Percentiles rank a stretch among this genome's conserved stretches.
These are phyloP conservation scores for Hypoxylon sp. DNA, from an alignment of 2,329 filamentous ascomycete species.

Conservation along the genomic window DNA sequence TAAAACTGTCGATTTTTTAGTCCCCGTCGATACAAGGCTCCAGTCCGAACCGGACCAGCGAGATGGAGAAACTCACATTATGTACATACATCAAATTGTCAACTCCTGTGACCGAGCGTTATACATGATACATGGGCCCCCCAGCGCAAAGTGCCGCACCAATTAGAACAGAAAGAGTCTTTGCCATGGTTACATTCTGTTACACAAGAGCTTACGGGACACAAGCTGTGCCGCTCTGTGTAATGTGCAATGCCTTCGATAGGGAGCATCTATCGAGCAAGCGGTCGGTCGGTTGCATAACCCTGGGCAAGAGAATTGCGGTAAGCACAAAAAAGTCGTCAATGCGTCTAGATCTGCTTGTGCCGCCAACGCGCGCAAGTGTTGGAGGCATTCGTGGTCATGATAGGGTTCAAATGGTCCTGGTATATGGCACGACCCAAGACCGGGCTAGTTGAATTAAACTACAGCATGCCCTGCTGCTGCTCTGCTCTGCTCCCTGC, in stretches of 20 bases:
- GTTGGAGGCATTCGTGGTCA: constrained; percentile 10
- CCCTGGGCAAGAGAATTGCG: constrained; percentile 12
- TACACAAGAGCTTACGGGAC: constrained; percentile 31
- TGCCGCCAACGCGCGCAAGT: constrained; percentile 27
- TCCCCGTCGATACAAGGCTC: constrained; percentile 24
- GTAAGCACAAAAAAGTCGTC: constrained; percentile 6
- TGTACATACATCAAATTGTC: constrained; percentile 5
- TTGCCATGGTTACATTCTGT: constrained; percentile 33
- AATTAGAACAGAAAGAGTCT: constrained; percentile 29
- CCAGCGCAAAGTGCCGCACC: constrained; percentile 30
- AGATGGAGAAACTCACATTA: constrained; percentile 26
- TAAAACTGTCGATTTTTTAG: constrained; percentile 19
- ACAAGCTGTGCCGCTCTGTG: constrained; percentile 31
- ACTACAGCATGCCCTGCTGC: constrained; percentile 8
- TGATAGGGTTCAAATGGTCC: constrained; percentile 22
- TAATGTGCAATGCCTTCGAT: constrained; percentile 23
- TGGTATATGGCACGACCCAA: constrained; percentile 10
- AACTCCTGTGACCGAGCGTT: constrained; percentile 21
- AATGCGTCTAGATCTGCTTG: constrained; percentile 6
- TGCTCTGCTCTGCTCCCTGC: constrained; percentile 5
- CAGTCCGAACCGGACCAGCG: constrained; percentile 29
- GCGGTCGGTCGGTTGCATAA: constrained; percentile 32
- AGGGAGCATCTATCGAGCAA: constrained; percentile 29
- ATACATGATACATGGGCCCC: constrained; percentile 6
- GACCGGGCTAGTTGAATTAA: constrained; percentile 28